Conservation (phyloP, 768 basidiomycete species). For the Pleurotus eryngii region DNA sequence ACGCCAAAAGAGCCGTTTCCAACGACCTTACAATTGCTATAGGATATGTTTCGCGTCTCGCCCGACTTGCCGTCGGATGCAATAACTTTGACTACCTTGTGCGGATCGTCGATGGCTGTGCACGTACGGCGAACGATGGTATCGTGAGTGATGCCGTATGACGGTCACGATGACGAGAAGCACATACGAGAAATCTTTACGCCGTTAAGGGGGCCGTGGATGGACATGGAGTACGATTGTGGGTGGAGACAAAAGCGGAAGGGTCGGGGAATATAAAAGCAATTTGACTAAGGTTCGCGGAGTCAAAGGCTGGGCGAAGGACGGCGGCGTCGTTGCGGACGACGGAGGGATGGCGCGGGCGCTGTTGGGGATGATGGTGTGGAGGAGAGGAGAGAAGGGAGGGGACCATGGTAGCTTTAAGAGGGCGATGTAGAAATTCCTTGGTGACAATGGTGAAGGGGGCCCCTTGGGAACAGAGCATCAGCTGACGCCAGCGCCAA, state of each 20-base stretch:
- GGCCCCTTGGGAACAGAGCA: conserved; percentile 6
- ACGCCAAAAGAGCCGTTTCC: conserved; percentile 99
- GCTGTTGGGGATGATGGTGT: conserved; percentile 6
- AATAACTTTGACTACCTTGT: conserved; percentile 91
- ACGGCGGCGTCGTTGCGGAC: too few relatives aligned
- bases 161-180: conserved; percentile 6
- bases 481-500: conserved; percentile 5
- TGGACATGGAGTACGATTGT: conserved; percentile 44
- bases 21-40: conserved; percentile 97
- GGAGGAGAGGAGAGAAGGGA: not conserved
- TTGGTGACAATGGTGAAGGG: conserved; percentile 9
- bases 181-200: conserved; percentile 83
- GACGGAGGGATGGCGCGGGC: not conserved
- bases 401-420: conserved; percentile 2
- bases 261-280: conserved; percentile 33
- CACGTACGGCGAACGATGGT: conserved; percentile 9
- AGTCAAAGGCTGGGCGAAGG: too few relatives aligned
- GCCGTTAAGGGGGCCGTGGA: conserved; percentile 81
- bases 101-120: conserved; percentile 90
- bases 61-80: conserved; percentile 94
- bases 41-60: conserved; percentile 82
- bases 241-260: conserved; percentile 15
- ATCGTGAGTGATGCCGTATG: not conserved
- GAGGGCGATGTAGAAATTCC: conserved; percentile 8
- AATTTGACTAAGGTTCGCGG: conserved; percentile 13